Evolutionary conservation across 2,329 filamentous ascomycete species (phyloP).

Genomic region (Sodiomyces alkalinus): DNA sequence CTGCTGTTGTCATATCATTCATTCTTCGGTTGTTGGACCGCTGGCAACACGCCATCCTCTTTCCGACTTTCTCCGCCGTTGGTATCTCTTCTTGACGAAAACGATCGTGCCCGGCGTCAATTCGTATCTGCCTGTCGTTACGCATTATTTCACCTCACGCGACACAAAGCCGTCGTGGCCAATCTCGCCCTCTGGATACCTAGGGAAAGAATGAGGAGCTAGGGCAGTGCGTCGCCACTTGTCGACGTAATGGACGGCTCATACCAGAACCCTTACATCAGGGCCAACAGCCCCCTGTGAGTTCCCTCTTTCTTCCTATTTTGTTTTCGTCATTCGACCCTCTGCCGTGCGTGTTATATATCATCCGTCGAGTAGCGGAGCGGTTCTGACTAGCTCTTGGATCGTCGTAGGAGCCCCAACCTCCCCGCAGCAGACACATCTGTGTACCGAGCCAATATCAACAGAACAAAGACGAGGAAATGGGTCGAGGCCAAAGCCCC

Average conservation of each 20-base stretch:
- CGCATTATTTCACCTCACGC: too few relatives aligned
- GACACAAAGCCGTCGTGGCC: too few relatives aligned
- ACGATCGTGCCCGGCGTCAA: too few relatives aligned
- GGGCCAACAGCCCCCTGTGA: conserved; percentile 1
- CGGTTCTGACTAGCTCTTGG: neutral
- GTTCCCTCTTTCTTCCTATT: neutral
- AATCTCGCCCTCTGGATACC: too few relatives aligned
- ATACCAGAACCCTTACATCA: conserved; percentile 2
- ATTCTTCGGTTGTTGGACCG: too few relatives aligned
- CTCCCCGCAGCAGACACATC: conserved; percentile 12
- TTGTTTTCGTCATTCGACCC: neutral
- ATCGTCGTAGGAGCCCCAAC: conserved; percentile 6
- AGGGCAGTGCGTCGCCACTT: neutral
- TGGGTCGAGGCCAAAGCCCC: conserved; percentile 83
- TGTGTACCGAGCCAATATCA: conserved; percentile 69
- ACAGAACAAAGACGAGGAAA: conserved; percentile 80
- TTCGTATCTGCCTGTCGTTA: too few relatives aligned
- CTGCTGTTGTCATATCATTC: too few relatives aligned
- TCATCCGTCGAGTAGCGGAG: neutral
- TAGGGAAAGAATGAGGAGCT: conserved; percentile 1
- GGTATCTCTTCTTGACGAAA: too few relatives aligned
- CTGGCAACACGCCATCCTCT: too few relatives aligned
- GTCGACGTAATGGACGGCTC: conserved; percentile 2
- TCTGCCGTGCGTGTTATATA: too few relatives aligned
- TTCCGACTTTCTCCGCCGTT: too few relatives aligned